Evolutionary conservation across 75 land plant species (phyloP).

Genomic region (Cryptomeria japonica): DNA sequence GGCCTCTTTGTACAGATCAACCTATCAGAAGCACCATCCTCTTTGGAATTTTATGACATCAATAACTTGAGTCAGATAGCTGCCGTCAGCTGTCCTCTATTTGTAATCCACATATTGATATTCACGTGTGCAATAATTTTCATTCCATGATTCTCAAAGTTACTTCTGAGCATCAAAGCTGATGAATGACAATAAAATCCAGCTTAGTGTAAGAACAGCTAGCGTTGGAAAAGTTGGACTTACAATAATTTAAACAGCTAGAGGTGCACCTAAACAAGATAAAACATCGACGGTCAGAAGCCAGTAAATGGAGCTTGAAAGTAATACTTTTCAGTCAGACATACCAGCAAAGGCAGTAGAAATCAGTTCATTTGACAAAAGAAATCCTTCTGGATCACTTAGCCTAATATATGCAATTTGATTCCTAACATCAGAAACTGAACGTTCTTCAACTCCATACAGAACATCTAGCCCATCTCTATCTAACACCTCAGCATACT

Average conservation of each 20-base stretch:
- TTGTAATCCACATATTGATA: background rate
- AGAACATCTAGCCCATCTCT: background rate
- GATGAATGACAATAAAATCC: background rate
- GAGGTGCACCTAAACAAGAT: background rate
- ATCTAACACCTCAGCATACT: background rate
- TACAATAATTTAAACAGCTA: background rate
- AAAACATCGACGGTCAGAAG: background rate
- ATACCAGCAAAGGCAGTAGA: slow-evolving; percentile 74
- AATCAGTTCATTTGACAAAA: slow-evolving; percentile 94
- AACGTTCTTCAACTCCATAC: background rate
- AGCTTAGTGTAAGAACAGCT: background rate
- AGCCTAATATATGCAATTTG: slow-evolving; percentile 52
- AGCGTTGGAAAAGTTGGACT: background rate
- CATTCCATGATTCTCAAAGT: background rate
- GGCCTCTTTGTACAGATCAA: background rate
- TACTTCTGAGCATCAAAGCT: background rate
- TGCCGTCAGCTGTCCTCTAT: background rate
- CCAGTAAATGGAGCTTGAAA: background rate
- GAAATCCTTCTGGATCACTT: slow-evolving; percentile 94
- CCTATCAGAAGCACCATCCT: background rate
- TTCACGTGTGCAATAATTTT: background rate
- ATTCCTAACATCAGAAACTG: background rate
- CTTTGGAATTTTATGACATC: background rate
- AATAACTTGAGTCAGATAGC: background rate
- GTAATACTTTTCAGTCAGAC: slow-evolving; percentile 28